Evolutionary conservation across 305 asterid genomes (phyloP).

Genomic region (Fraxinus xanthoxyloides): DNA sequence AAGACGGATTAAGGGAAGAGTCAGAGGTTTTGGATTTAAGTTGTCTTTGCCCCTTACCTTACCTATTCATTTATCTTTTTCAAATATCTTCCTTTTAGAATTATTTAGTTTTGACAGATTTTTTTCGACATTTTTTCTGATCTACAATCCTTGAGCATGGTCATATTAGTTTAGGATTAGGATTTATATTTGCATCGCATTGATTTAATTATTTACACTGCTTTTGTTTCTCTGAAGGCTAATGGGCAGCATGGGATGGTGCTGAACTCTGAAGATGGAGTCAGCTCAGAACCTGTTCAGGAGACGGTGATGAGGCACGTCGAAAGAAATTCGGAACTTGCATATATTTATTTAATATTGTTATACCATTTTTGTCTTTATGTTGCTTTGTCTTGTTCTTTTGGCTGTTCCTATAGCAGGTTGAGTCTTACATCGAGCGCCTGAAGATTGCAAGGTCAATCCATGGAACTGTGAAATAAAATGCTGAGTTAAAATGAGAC

Average conservation of each 20-base stretch:
- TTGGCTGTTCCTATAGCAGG: slow-evolving; percentile 33
- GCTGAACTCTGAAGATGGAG: slow-evolving; percentile 33
- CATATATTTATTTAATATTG: background rate
- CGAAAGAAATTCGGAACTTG: background rate
- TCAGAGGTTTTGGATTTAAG: slow-evolving; percentile 69
- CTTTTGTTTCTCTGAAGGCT: slow-evolving; percentile 44
- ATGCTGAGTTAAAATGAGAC: slow-evolving; percentile 8
- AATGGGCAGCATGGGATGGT: slow-evolving; percentile 31
- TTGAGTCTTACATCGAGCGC: slow-evolving; percentile 45
- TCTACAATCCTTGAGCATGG: background rate
- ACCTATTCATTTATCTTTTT: background rate
- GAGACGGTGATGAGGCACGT: slow-evolving; percentile 43
- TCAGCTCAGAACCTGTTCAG: slow-evolving; percentile 35
- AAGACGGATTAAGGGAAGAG: slow-evolving; percentile 55
- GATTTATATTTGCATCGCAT: background rate
- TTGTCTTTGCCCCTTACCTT: slow-evolving; percentile 34
- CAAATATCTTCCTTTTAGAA: background rate
- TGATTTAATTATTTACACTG: slow-evolving; percentile 20
- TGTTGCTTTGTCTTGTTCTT: slow-evolving; percentile 20
- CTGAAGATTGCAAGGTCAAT: slow-evolving; percentile 19
- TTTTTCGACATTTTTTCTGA: background rate
- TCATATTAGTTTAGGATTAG: background rate
- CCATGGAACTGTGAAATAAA: background rate
- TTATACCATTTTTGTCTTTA: slow-evolving; percentile 14
- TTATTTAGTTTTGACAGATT: slow-evolving; percentile 1